Percentiles rank a stretch among this genome's conserved stretches.
phyloP scores from a whole-genome alignment of 768 basidiomycete genomes.

The Tubosaeta sp. region DNA sequence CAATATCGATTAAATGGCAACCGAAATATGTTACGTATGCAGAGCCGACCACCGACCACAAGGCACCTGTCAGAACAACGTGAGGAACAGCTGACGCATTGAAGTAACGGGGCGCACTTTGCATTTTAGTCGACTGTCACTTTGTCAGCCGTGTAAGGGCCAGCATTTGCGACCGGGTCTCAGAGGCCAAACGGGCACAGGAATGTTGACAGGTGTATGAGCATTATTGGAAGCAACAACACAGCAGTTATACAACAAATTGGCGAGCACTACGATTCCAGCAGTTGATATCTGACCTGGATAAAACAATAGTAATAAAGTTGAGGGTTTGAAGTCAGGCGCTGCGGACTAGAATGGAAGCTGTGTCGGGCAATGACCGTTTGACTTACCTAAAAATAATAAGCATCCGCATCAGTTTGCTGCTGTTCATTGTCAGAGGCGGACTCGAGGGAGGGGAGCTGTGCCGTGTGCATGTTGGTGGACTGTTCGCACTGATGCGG shows the following conservation, averaged over 20 bases:
- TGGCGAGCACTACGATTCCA: slow-evolving; percentile 21
- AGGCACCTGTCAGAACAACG: slow-evolving; percentile 31
- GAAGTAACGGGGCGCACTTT: slow-evolving; percentile 32
- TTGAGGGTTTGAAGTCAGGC: slow-evolving; percentile 15
- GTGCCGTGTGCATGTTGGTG: slow-evolving; percentile 17
- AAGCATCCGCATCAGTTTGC: slow-evolving; percentile 16
- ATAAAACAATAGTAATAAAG: slow-evolving; percentile 12
- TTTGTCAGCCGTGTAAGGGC: slow-evolving; percentile 26
- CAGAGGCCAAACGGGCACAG: slow-evolving; percentile 20
- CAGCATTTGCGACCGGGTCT: slow-evolving; percentile 27
- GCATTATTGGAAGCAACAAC: slow-evolving; percentile 21
- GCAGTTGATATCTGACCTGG: slow-evolving; percentile 19
- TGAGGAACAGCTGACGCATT: slow-evolving; percentile 24
- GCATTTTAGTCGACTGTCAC: slow-evolving; percentile 24
- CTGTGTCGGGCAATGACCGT: slow-evolving; percentile 7
- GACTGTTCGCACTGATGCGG: slow-evolving; percentile 21
- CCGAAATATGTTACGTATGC: slow-evolving; percentile 35
- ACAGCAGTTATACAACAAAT: slow-evolving; percentile 26
- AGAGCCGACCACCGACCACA: slow-evolving; percentile 27
- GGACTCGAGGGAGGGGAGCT: slow-evolving; percentile 16
- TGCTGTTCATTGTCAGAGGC: slow-evolving; percentile 23
- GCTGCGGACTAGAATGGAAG: slow-evolving; percentile 20
- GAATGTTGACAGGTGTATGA: slow-evolving; percentile 20
- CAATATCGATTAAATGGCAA: slow-evolving; percentile 36
- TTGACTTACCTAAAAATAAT: slow-evolving; percentile 26